Percentiles rank a stretch among this genome's conserved stretches.
Conservation (phyloP, 768 basidiomycete species). For the Podaxis mareebaensis region DNA sequence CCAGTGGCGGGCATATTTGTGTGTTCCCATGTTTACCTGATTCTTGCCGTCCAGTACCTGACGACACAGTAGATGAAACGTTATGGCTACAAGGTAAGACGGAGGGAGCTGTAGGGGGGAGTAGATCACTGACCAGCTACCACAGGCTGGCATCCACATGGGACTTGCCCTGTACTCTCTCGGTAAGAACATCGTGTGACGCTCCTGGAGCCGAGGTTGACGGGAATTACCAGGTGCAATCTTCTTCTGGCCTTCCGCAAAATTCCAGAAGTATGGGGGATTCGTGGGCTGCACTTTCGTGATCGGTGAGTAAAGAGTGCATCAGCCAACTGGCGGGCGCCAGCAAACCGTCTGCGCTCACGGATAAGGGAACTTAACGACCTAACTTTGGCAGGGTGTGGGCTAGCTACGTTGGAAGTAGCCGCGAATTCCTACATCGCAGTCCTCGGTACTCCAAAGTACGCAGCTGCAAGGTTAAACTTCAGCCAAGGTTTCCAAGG, state of each 20-base stretch:
- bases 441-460: slow-evolving; percentile 64
- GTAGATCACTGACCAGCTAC: background rate
- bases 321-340: background rate
- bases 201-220: background rate
- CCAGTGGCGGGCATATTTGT: slow-evolving; percentile 60
- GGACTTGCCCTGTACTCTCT: slow-evolving; percentile 60
- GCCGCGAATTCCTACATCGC: slow-evolving; percentile 83
- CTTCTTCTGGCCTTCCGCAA: slow-evolving; percentile 80
- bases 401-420: slow-evolving; percentile 66
- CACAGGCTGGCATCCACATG: slow-evolving; percentile 56
- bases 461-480: slow-evolving; percentile 74
- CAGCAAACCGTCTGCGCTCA: background rate
- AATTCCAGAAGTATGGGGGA: slow-evolving; percentile 64
- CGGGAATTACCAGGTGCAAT: slow-evolving; percentile 51
- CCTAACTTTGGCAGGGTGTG: slow-evolving; percentile 46
- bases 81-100: slow-evolving; percentile 63
- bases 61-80: slow-evolving; percentile 48
- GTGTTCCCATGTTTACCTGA: slow-evolving; percentile 25
- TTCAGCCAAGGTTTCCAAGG: slow-evolving; percentile 83
- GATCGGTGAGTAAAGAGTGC: slow-evolving; percentile 42
- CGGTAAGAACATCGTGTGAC: slow-evolving; percentile 30
- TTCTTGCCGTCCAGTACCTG: background rate
- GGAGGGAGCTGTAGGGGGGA: background rate
- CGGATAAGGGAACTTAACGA: background rate
- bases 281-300: slow-evolving; percentile 77